phyloP scores from a whole-genome alignment of 2,329 filamentous ascomycete genomes.

The Nigrospora osmanthi region DNA sequence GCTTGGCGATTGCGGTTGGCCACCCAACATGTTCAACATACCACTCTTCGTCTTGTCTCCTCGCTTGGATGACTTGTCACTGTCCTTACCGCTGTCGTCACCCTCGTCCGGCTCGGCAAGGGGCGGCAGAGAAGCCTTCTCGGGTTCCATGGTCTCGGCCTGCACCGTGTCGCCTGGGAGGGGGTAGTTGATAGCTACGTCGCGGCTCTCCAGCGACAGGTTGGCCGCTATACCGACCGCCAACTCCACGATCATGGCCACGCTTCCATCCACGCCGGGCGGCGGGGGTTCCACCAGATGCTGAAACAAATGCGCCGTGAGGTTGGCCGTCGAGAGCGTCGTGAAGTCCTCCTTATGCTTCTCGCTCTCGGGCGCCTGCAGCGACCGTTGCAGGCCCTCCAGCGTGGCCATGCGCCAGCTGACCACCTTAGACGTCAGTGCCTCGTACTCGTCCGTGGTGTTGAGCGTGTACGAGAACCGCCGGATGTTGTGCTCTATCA shows the following conservation, averaged over 20 bases:
- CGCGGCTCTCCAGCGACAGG: constrained; percentile 81
- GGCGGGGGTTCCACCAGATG: constrained; percentile 72
- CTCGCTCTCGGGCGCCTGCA: constrained; percentile 57
- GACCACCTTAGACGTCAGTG: constrained; percentile 77
- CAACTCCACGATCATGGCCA: constrained; percentile 87
- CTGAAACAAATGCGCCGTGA: constrained; percentile 63
- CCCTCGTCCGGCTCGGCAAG: constrained; percentile 37
- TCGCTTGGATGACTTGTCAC: constrained; percentile 25
- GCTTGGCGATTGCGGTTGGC: constrained; percentile 14
- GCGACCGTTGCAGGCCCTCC: constrained; percentile 71
- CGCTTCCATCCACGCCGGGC: constrained; percentile 75
- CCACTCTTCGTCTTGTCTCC: constrained; percentile 37
- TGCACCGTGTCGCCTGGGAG: constrained; percentile 66
- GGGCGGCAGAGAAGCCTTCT: constrained; percentile 61
- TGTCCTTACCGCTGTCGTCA: constrained; percentile 27
- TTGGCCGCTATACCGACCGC: constrained; percentile 81
- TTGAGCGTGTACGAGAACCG: constrained; percentile 64
- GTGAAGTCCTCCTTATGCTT: constrained; percentile 64
- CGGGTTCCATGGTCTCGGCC: constrained; percentile 75
- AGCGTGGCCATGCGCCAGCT: constrained; percentile 91
- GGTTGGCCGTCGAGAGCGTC: constrained; percentile 57
- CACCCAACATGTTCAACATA: constrained; percentile 30
- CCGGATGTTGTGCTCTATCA: constrained; percentile 81
- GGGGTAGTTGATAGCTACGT: constrained; percentile 82
- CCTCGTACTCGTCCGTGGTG: constrained; percentile 83